Evolutionary conservation across 805 yeast species (phyloP).

Genomic region (Teunomyces pallodes): DNA sequence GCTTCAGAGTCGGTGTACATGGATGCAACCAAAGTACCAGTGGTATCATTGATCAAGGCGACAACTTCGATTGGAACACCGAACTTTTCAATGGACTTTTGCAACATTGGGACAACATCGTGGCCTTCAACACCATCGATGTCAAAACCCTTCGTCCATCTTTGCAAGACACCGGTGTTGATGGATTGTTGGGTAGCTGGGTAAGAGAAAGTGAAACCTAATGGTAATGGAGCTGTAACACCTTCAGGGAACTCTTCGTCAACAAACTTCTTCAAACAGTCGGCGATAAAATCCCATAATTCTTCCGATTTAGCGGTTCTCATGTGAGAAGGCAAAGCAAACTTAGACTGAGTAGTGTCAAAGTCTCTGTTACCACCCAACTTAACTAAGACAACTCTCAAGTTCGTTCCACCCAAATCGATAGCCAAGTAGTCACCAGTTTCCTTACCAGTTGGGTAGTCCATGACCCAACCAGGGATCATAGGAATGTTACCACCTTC

Average conservation of each 20-base stretch:
- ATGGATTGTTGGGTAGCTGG: conserved; percentile 84
- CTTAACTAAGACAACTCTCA: conserved; percentile 86
- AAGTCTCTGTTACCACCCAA: conserved; percentile 82
- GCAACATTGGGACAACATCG: conserved; percentile 91
- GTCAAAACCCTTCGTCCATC: conserved; percentile 98
- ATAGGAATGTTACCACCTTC: conserved; percentile 88
- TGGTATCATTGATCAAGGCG: conserved; percentile 93
- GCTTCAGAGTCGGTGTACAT: conserved; percentile 86
- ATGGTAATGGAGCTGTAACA: conserved; percentile 45
- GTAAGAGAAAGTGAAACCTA: conserved; percentile 94
- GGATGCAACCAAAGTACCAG: conserved; percentile 96
- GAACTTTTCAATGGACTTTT: conserved; percentile 61
- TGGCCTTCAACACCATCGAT: conserved; percentile 90
- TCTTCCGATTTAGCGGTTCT: conserved; percentile 78
- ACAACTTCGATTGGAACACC: conserved; percentile 80
- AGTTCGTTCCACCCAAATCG: conserved; percentile 96
- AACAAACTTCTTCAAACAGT: conserved; percentile 69
- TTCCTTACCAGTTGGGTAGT: conserved; percentile 89
- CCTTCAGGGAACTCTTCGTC: conserved; percentile 69
- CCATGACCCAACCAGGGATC: conserved; percentile 97
- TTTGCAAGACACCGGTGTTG: conserved; percentile 81
- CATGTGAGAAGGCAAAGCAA: conserved; percentile 69
- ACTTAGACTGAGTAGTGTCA: conserved; percentile 84
- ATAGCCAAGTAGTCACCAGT: conserved; percentile 88
- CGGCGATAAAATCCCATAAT: conserved; percentile 85